Conservation (phyloP, 2,329 filamentous ascomycete species). For the Pestalotiopsis fici region DNA sequence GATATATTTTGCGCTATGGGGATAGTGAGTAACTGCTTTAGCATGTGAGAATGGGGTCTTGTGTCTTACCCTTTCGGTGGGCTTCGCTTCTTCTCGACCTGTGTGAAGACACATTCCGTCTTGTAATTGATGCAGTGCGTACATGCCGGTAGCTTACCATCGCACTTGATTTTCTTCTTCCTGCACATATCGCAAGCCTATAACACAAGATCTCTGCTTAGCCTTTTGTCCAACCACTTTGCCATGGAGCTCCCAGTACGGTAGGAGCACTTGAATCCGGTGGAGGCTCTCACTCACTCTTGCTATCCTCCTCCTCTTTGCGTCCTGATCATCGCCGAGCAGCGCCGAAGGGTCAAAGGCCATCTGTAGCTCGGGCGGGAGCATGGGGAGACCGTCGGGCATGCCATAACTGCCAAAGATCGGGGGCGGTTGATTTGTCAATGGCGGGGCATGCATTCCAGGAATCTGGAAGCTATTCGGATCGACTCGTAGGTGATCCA, state of each 20-base stretch:
- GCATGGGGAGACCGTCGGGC: slow-evolving; percentile 60
- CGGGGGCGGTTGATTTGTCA: slow-evolving; percentile 69
- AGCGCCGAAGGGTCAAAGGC: slow-evolving; percentile 52
- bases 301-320: slow-evolving; percentile 86
- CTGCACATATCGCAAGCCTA: slow-evolving; percentile 95
- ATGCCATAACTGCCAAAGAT: slow-evolving; percentile 64
- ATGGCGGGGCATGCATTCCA: slow-evolving; percentile 52
- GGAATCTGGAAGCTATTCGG: slow-evolving; percentile 57
- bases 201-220: not conserved
- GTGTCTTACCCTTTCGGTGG: slow-evolving; percentile 85
- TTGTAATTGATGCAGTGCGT: slow-evolving; percentile 98
- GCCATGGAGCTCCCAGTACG: not conserved
- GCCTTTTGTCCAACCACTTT: slow-evolving; percentile 13
- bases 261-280: not conserved
- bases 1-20: slow-evolving; percentile 86
- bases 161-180: slow-evolving; percentile 97
- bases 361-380: slow-evolving; percentile 61
- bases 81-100: slow-evolving; percentile 97
- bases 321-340: slow-evolving; percentile 71
- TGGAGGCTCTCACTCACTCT: slow-evolving; percentile 57
- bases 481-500: slow-evolving; percentile 50
- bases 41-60: slow-evolving; percentile 2
- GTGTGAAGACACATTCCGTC: slow-evolving; percentile 95
- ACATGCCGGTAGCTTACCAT: slow-evolving; percentile 92
- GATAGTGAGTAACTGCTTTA: not conserved